Percentiles rank a stretch among this genome's conserved stretches.
Evolutionary conservation across 2,329 filamentous ascomycete species (phyloP).

Genomic region (Didymella lethalis): DNA sequence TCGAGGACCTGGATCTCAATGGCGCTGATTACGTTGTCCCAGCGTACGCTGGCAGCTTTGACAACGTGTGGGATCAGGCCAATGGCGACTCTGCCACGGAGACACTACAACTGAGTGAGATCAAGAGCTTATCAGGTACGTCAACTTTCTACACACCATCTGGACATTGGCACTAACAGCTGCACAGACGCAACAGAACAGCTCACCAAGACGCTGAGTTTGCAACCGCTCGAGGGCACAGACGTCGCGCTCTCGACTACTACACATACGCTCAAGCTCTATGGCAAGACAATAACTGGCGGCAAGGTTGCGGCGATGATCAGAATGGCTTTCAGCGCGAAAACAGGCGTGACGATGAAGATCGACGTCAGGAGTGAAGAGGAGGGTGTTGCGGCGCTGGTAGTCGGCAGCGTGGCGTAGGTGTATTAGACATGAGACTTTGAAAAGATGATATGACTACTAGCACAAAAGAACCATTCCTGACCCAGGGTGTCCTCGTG

Average conservation of each 20-base stretch:
- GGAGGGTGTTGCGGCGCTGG: conserved; percentile 83
- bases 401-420: conserved; percentile 84
- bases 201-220: conserved; percentile 81
- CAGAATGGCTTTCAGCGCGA: conserved; percentile 92
- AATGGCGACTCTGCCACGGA: conserved; percentile 91
- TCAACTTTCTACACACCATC: background rate
- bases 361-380: conserved; percentile 92
- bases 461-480: conserved; percentile 10
- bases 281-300: conserved; percentile 92
- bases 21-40: conserved; percentile 95
- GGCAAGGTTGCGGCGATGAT: conserved; percentile 87
- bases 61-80: conserved; percentile 93
- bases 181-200: conserved; percentile 86
- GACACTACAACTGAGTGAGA: conserved; percentile 84
- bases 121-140: conserved; percentile 92
- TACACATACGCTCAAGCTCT: conserved; percentile 92
- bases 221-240: conserved; percentile 93
- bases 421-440: background rate
- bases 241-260: conserved; percentile 88
- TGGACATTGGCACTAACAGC: conserved; percentile 24
- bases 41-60: conserved; percentile 92
- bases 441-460: conserved; percentile 14
- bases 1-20: conserved; percentile 88
- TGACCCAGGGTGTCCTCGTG: background rate
- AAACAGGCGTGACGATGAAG: conserved; percentile 95